Evolutionary conservation across 1,139 yeast species (phyloP).

Genomic region (Pichia kudriavzevii): DNA sequence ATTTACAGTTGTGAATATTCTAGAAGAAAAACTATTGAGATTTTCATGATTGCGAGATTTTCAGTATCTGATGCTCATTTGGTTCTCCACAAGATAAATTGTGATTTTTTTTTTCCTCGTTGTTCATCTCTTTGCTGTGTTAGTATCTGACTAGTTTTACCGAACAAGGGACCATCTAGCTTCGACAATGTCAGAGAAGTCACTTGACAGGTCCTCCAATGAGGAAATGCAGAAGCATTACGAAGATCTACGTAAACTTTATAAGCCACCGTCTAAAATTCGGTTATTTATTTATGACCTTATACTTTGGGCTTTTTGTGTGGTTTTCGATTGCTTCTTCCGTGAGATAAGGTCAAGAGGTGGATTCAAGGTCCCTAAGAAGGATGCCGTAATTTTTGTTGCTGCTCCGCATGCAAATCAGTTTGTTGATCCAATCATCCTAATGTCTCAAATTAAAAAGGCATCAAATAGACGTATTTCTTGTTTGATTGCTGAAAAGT

Average conservation of each 20-base stretch:
- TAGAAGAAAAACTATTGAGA: too few relatives aligned
- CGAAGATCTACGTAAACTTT: constrained; percentile 14
- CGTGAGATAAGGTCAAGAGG: constrained; percentile 88
- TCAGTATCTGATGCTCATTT: too few relatives aligned
- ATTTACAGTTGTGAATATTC: too few relatives aligned
- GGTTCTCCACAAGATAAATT: too few relatives aligned
- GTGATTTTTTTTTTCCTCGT: too few relatives aligned
- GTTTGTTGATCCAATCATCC: constrained; percentile 82
- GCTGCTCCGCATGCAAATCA: constrained; percentile 98
- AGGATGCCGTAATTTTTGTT: constrained; percentile 86
- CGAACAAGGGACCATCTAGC: not conserved
- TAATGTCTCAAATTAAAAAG: constrained; percentile 73
- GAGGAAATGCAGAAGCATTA: constrained; percentile 8
- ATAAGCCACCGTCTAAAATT: constrained; percentile 22
- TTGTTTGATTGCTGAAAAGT: constrained; percentile 80
- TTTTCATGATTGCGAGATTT: too few relatives aligned
- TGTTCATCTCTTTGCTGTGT: too few relatives aligned
- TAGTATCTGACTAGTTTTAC: too few relatives aligned
- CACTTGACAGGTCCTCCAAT: not conserved
- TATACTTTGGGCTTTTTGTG: constrained; percentile 30
- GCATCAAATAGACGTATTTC: constrained; percentile 72
- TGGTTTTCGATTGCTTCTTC: constrained; percentile 48
- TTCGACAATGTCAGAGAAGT: not conserved
- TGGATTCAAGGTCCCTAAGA: constrained; percentile 74
- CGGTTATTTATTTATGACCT: constrained; percentile 30